These are phyloP conservation scores for Saitozyma podzolica DNA, from an alignment of 768 basidiomycete species.

Conservation along the genomic window DNA sequence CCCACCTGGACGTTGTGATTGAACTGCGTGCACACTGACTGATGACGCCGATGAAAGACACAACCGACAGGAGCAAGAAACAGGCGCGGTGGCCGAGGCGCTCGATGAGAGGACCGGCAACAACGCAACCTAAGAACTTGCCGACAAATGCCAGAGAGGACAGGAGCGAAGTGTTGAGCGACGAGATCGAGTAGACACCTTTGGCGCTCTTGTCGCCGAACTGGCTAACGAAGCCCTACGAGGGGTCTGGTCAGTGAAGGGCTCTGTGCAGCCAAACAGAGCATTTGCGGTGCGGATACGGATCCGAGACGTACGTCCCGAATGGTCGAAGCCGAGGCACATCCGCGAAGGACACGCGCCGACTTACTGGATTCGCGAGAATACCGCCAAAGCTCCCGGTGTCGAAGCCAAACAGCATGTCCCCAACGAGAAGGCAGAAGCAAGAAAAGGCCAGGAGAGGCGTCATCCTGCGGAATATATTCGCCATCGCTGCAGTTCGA, in stretches of 20 bases:
- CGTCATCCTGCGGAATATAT: too few relatives aligned
- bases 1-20: slow-evolving; percentile 9
- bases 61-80: neutral
- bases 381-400: too few relatives aligned
- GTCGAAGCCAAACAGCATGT: slow-evolving; percentile 2
- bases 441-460: slow-evolving; percentile 4
- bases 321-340: too few relatives aligned
- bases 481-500: too few relatives aligned
- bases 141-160: slow-evolving; percentile 5
- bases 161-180: neutral
- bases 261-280: too few relatives aligned
- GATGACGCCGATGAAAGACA: slow-evolving; percentile 11
- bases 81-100: slow-evolving; percentile 10
- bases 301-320: too few relatives aligned
- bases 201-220: slow-evolving; percentile 6
- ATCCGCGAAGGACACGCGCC: too few relatives aligned
- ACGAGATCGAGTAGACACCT: neutral
- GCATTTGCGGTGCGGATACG: too few relatives aligned
- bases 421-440: slow-evolving; percentile 1
- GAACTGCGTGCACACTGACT: slow-evolving; percentile 5
- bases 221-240: slow-evolving; percentile 5
- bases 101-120: slow-evolving; percentile 12
- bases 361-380: too few relatives aligned
- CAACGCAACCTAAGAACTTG: slow-evolving; percentile 4
- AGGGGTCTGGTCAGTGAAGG: too few relatives aligned